Evolutionary conservation across 805 yeast genomes (phyloP).

Genomic region (Kuraishia floccosa): DNA sequence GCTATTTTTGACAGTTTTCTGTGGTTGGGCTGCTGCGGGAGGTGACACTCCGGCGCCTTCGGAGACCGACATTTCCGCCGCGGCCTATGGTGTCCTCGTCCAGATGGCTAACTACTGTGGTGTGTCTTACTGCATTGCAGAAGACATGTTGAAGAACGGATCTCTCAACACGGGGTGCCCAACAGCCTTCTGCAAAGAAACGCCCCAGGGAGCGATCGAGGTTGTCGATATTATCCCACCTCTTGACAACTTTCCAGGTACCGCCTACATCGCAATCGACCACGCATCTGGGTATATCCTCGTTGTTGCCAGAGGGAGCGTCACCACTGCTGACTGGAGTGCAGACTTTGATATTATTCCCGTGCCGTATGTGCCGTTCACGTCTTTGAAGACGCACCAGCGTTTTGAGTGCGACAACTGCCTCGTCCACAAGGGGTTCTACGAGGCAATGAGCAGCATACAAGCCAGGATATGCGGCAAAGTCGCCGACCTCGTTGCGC

Average conservation of each 20-base stretch:
- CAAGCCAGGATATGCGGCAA: constrained; percentile 23
- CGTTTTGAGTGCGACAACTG: constrained; percentile 34
- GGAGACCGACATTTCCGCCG: no score
- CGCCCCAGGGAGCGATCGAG: background rate
- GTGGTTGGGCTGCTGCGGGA: no score
- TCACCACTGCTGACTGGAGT: constrained; percentile 49
- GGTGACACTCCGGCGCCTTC: no score
- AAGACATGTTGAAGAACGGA: background rate
- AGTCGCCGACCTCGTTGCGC: constrained; percentile 19
- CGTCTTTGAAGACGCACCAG: constrained; percentile 8
- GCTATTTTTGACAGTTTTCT: no score
- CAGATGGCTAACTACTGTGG: constrained; percentile 1
- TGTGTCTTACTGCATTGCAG: constrained; percentile 1
- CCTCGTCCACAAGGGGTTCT: constrained; percentile 56
- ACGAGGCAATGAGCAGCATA: constrained; percentile 29
- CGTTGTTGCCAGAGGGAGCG: constrained; percentile 54
- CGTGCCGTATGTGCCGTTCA: constrained; percentile 31
- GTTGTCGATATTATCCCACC: no score
- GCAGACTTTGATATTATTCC: constrained; percentile 42
- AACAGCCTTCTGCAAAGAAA: background rate
- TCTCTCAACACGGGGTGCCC: constrained; percentile 12
- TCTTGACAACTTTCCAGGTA: constrained; percentile 1
- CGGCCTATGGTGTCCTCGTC: background rate
- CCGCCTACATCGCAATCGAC: constrained; percentile 1
- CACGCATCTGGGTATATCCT: constrained; percentile 23